A percentile compares a stretch with the other conserved stretches of the same genome.
phyloP scores from a whole-genome alignment of 2,329 filamentous ascomycete genomes.

The Orbilia brochopaga region DNA sequence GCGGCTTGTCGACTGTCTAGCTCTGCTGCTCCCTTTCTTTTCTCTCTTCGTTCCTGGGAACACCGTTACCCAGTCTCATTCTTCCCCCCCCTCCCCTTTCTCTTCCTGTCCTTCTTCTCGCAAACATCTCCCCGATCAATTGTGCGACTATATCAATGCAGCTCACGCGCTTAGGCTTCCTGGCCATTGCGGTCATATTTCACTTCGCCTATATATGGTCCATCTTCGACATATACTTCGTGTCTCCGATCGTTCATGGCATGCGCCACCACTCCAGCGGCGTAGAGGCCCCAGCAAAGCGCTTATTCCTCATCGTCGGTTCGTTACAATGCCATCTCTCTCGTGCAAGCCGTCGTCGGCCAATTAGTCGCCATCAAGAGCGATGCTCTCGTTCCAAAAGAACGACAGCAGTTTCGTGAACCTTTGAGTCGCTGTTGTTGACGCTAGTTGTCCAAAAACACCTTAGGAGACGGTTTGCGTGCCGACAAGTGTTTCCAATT shows the following conservation, averaged over 20 bases:
- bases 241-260: slow-evolving; percentile 93
- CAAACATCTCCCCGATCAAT: neutral
- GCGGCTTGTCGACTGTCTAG: no score
- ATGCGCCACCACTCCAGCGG: slow-evolving; percentile 83
- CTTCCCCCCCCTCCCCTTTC: no score
- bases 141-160: slow-evolving; percentile 15
- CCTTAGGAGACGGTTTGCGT: slow-evolving; percentile 82
- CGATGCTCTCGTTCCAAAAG: neutral
- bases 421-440: slow-evolving; percentile 35
- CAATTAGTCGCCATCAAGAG: slow-evolving; percentile 19
- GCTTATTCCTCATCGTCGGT: slow-evolving; percentile 93
- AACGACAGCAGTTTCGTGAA: neutral
- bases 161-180: slow-evolving; percentile 72
- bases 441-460: slow-evolving; percentile 52
- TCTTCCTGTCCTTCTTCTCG: neutral
- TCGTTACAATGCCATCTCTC: slow-evolving; percentile 55
- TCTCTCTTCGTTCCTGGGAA: no score
- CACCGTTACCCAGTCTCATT: no score
- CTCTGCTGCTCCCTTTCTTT: no score
- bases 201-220: slow-evolving; percentile 92
- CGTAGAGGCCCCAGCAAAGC: slow-evolving; percentile 78
- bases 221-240: slow-evolving; percentile 99
- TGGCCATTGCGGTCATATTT: slow-evolving; percentile 87
- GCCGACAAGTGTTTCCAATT: slow-evolving; percentile 98
- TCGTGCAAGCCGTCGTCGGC: neutral